Base-by-base conservation (phyloP, 805 yeast species). In the Myxozyma monticola region DNA sequence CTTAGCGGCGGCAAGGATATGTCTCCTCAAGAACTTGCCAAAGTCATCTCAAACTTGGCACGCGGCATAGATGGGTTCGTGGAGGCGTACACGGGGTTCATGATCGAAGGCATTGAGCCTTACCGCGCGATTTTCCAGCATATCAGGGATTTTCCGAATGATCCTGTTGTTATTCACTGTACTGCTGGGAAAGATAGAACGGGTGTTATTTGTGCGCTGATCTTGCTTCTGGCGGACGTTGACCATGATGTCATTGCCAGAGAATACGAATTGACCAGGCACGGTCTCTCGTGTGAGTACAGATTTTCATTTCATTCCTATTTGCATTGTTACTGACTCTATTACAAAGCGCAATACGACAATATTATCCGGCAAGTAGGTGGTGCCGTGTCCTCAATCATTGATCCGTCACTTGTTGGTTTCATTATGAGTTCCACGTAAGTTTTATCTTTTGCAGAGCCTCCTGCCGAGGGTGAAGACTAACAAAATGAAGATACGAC, bases 101-200 rank as follows among this genome's bases (percentile, higher is more conserved):
- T 87, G 44, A 69, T 65, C 3, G 60, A 68, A 20, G 89, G 88
- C 0, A 64, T 67, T 0, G 64, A 61, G 3, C 71, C 79, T 2
- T 83, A 77, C 62, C 72, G 69, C 39, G 63, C 64, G 7, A 74
- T 87, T 28, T 78, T 86, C 60, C 65, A 69, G 40, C 78, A 72
- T 60, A 69, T 88, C 40, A 71, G 81, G 39, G 87, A 84, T 49
- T 65, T 71, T 35, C 76, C 80, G 2, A 65, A 69, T n/a, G 70
- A 68, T 18, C 76, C 78, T 2, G 68, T 88, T 50, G 67, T 84
- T 8, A 79, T 82, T 65, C 91, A 86, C 63, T 88, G 95, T 68
- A 43, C 47, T 6, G 52, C 91, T 1, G 96, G 96, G 1, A 88
- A 87, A 65, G 96, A 88, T 64, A 76, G 95, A 37, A 87, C 96